phyloP scores from a whole-genome alignment of 2,329 filamentous ascomycete genomes.

The Aaosphaeria arxii region DNA sequence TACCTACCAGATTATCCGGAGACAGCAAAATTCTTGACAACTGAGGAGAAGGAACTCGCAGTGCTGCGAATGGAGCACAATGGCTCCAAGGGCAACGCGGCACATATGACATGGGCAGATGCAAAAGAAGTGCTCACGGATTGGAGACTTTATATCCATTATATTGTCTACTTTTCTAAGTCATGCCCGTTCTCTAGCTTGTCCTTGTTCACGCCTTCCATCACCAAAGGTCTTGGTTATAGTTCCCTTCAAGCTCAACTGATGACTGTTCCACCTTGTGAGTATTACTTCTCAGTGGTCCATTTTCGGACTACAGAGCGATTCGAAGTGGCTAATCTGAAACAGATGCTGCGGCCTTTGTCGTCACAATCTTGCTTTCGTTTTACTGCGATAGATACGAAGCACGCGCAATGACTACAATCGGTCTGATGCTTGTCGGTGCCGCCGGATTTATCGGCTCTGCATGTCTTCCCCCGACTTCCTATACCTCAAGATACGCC shows the following conservation, averaged over 20 bases:
- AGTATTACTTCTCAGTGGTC: neutral
- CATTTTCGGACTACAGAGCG: too few relatives aligned
- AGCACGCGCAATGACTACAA: slow-evolving; percentile 1
- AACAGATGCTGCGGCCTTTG: slow-evolving; percentile 5
- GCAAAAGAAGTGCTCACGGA: slow-evolving; percentile 48
- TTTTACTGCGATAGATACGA: slow-evolving; percentile 13
- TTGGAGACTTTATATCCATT: slow-evolving; percentile 53
- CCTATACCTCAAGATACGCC: slow-evolving; percentile 62
- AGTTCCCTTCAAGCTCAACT: slow-evolving; percentile 58
- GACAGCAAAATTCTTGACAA: slow-evolving; percentile 44
- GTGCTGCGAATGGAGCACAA: slow-evolving; percentile 42
- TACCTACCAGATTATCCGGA: slow-evolving; percentile 51
- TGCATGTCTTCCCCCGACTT: slow-evolving; percentile 58
- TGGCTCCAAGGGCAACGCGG: slow-evolving; percentile 39
- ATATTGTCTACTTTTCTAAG: slow-evolving; percentile 35
- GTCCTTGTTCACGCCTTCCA: slow-evolving; percentile 61
- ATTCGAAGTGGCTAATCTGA: too few relatives aligned
- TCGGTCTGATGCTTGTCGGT: slow-evolving; percentile 34
- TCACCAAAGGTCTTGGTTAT: slow-evolving; percentile 57
- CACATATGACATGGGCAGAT: slow-evolving; percentile 45
- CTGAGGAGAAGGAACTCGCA: slow-evolving; percentile 35
- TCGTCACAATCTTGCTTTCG: slow-evolving; percentile 38
- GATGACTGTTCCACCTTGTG: slow-evolving; percentile 63
- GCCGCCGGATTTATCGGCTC: slow-evolving; percentile 61
- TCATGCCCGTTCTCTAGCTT: slow-evolving; percentile 34